Base-by-base conservation (phyloP, 1,139 yeast species). In the Keqinozyma sinolaborantium region DNA sequence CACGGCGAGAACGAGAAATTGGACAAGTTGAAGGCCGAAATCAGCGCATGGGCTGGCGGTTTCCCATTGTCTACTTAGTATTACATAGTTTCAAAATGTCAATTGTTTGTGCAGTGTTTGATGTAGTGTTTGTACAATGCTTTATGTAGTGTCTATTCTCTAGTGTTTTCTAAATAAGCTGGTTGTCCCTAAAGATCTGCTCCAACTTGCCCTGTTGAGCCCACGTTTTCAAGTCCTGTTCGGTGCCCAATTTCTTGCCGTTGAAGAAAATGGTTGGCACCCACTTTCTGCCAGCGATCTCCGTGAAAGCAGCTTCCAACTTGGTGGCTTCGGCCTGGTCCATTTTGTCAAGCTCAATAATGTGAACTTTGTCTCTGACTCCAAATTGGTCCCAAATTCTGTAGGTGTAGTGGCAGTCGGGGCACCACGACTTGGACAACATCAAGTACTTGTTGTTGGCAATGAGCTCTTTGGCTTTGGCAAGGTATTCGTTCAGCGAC, bases 1-100 rank as follows among this genome's bases (percentile, higher is more conserved):
- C 73, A 75, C 45, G 83, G 83, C 45, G 76, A 80, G 41, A 79
- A 74, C 32, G 90, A 81, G 53, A 60, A 61, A 43, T 69, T 88
- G 54, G 64, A 67, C 40, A 64, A 69, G 30, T 73, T 83, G 50
- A 87, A 86, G 71, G 63, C 70, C 36, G 97, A 92, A 65, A 83
- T 92, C 45, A 74, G 81, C 50, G 74, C 73, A 47, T 92, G 97
- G 97, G 95, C 95, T 45, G 88, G 88, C 53, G 81, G 79, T 51
- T 92, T 79, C 79, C 97, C 97, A 58, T 83, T 92, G 52, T 87
- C 97, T 50, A 86, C 77, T 43, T 76, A 64, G 60, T 19, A 9
- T 10, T 19, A 19, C 10, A 9, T 9, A 19, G 23, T 9, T 19
- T 19, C 23, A n/a, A n/a, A n/a, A n/a, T n/a, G n/a, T n/a, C n/a